phyloP scores from a whole-genome alignment of 257 asterid species.

The Ligustrum vulgare region DNA sequence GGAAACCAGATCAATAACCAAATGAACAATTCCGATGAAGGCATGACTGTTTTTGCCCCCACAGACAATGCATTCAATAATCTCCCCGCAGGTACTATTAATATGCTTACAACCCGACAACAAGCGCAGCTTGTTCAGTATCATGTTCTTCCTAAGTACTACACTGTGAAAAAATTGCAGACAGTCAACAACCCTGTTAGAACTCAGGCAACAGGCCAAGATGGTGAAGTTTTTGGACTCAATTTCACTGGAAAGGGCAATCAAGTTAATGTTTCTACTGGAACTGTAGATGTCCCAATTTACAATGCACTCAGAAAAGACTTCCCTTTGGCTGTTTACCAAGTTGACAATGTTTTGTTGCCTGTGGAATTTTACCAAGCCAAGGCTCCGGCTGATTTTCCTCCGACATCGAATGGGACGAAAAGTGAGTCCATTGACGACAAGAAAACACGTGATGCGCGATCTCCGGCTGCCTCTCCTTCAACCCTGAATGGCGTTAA shows the following conservation, averaged over 20 bases:
- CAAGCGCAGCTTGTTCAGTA: conserved; percentile 63
- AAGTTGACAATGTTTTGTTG: conserved; percentile 67
- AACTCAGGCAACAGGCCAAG: conserved; percentile 72
- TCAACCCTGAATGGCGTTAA: too few relatives aligned
- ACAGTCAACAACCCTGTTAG: conserved; percentile 89
- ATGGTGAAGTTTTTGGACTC: conserved; percentile 52
- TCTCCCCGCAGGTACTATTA: conserved; percentile 75
- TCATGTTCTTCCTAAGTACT: conserved; percentile 71
- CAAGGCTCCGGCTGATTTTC: conserved; percentile 42
- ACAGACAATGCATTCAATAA: conserved; percentile 78
- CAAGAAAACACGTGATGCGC: conserved; percentile 32
- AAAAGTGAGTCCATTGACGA: conserved; percentile 21
- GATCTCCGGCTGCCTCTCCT: too few relatives aligned
- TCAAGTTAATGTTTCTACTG: conserved; percentile 72
- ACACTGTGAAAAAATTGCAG: conserved; percentile 41
- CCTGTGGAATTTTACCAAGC: conserved; percentile 49
- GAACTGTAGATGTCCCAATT: conserved; percentile 39
- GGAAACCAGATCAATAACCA: conserved; percentile 76
- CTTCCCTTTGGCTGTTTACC: conserved; percentile 70
- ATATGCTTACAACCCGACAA: conserved; percentile 59
- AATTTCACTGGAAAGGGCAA: conserved; percentile 43
- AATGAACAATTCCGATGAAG: conserved; percentile 68
- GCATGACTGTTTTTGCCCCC: conserved; percentile 82
- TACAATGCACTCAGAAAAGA: conserved; percentile 51
- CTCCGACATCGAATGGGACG: conserved; percentile 29